These are phyloP conservation scores for Solanum sparsipilum DNA, from an alignment of 257 asterid genomes.

Conservation along the genomic window DNA sequence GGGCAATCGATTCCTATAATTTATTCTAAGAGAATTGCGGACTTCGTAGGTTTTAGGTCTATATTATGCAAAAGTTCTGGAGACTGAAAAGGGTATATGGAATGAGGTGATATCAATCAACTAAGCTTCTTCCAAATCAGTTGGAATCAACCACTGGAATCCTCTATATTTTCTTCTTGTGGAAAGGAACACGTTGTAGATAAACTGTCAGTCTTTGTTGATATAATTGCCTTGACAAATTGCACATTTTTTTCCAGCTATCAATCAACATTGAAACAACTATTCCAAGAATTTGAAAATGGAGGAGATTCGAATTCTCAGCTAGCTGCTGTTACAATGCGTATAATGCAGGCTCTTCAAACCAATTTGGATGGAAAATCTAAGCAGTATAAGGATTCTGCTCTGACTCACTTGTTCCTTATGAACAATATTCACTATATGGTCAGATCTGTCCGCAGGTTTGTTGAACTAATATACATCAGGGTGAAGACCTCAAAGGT, in stretches of 20 bases:
- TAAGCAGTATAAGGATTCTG: conserved; percentile 78
- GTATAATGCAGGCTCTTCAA: conserved; percentile 97
- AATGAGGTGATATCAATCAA: not conserved
- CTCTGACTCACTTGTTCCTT: conserved; percentile 85
- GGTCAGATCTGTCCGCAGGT: conserved; percentile 99
- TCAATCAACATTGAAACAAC: conserved; percentile 91
- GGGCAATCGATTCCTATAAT: not conserved
- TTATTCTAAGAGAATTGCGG: not conserved
- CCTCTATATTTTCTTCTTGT: not conserved
- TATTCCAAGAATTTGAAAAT: conserved; percentile 72
- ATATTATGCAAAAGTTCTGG: not conserved
- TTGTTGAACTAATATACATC: not conserved
- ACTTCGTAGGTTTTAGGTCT: not conserved
- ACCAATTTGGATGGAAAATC: conserved; percentile 97
- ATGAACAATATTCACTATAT: conserved; percentile 97
- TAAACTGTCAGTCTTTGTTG: not conserved
- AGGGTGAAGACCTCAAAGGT: not conserved
- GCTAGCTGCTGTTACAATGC: conserved; percentile 92
- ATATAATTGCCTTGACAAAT: not conserved
- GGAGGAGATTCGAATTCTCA: conserved; percentile 66
- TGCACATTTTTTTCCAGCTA: conserved; percentile 37
- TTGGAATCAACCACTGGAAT: not conserved
- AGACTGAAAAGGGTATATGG: not conserved
- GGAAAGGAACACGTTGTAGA: not conserved
- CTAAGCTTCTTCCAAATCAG: not conserved